phyloP scores from a whole-genome alignment of 2,329 filamentous ascomycete genomes.

The Claviceps sp. region DNA sequence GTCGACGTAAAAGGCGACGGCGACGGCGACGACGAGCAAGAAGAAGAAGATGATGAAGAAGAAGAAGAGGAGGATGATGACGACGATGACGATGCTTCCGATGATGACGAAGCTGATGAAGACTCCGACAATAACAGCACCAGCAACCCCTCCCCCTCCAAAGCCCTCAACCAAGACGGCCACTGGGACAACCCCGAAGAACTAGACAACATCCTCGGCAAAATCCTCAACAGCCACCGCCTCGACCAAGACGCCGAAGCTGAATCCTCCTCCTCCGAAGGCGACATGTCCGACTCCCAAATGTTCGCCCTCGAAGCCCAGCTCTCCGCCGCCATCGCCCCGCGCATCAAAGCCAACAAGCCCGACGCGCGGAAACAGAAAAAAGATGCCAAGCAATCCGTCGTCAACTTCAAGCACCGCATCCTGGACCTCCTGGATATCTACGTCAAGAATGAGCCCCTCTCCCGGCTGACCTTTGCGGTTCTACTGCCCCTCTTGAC shows the following conservation, averaged over 20 bases:
- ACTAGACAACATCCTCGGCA: constrained; percentile 62
- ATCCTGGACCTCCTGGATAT: constrained; percentile 79
- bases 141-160: constrained; percentile 12
- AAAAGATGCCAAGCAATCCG: constrained; percentile 75
- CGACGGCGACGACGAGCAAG: constrained; percentile 15
- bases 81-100: constrained; percentile 24
- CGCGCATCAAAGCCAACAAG: constrained; percentile 46
- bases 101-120: background rate
- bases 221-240: constrained; percentile 60
- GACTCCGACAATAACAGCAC: constrained; percentile 24
- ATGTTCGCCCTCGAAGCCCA: constrained; percentile 84
- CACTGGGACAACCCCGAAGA: constrained; percentile 31
- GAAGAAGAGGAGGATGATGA: background rate
- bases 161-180: constrained; percentile 20
- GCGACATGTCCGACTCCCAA: constrained; percentile 88
- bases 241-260: constrained; percentile 45
- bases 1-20: constrained; percentile 32
- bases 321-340: constrained; percentile 73
- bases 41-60: constrained; percentile 15
- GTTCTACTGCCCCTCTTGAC: constrained; percentile 65
- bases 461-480: constrained; percentile 51
- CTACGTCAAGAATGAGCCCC: constrained; percentile 68
- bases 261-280: constrained; percentile 47
- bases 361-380: constrained; percentile 68
- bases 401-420: constrained; percentile 90